These are phyloP conservation scores for Tuber calosporum DNA, from an alignment of 495 filamentous ascomycete genomes.

Conservation along the genomic window DNA sequence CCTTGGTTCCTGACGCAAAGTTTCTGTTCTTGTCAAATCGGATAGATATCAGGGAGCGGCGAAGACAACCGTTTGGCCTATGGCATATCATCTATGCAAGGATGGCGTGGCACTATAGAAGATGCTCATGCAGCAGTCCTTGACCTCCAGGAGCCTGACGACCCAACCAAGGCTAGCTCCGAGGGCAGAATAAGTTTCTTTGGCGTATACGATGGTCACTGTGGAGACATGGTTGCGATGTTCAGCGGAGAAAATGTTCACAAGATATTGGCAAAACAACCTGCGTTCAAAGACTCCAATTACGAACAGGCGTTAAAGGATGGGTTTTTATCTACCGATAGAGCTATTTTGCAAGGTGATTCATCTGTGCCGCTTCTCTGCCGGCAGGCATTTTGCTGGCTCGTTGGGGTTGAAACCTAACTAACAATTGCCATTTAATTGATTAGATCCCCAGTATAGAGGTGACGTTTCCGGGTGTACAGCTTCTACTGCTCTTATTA, in stretches of 20 bases:
- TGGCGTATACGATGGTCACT: constrained; percentile 95
- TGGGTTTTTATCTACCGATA: constrained; percentile 90
- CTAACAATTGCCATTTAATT: constrained; percentile 23
- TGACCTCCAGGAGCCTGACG: constrained; percentile 65
- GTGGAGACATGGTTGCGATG: constrained; percentile 88
- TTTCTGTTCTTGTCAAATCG: too few species aligned
- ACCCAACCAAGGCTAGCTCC: constrained; percentile 54
- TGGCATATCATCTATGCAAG: constrained; percentile 97
- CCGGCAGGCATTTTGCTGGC: constrained; percentile 10
- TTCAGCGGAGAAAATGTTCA: constrained; percentile 90
- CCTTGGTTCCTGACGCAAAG: constrained; percentile 18
- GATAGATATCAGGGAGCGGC: constrained; percentile 75
- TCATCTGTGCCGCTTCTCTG: background rate
- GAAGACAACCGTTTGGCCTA: constrained; percentile 87
- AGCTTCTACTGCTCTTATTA: constrained; percentile 80
- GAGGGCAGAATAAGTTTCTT: constrained; percentile 85
- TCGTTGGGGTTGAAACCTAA: constrained; percentile 26
- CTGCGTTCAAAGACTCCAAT: constrained; percentile 80
- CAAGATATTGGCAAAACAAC: constrained; percentile 87
- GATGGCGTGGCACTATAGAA: constrained; percentile 99
- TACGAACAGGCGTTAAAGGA: constrained; percentile 95
- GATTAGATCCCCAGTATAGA: constrained; percentile 83
- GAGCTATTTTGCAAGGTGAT: constrained; percentile 87
- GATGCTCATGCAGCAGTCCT: constrained; percentile 85
- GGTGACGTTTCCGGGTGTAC: constrained; percentile 98